Conservation (phyloP, 176 grass and related monocot species). For the Canna indica region DNA sequence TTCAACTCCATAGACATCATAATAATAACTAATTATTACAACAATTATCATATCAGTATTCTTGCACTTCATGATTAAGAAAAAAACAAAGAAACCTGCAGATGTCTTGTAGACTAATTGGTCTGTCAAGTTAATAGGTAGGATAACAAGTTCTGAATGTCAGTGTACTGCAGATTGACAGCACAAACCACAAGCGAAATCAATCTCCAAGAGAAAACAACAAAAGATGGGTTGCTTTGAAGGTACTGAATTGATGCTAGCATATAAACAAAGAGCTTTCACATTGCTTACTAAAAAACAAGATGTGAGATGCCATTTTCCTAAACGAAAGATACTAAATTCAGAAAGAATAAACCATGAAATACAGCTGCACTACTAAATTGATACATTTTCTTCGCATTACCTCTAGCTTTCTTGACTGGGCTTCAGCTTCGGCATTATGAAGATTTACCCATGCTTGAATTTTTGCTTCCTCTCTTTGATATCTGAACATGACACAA, state of each 20-base stretch:
- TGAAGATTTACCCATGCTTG: constrained; percentile 95
- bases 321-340: no score
- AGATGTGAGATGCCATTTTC: no score
- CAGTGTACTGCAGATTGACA: not conserved
- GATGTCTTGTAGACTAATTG: not conserved
- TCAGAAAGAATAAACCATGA: not conserved
- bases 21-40: no score
- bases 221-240: not conserved
- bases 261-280: not conserved
- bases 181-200: not conserved
- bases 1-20: not conserved
- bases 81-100: not conserved
- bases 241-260: not conserved
- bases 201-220: not conserved
- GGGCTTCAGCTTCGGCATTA: constrained; percentile 87
- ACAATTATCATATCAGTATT: no score
- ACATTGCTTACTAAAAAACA: not conserved
- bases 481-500: constrained; percentile 51
- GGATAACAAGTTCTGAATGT: not conserved
- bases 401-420: constrained; percentile 97
- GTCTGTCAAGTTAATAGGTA: not conserved
- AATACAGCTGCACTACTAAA: not conserved
- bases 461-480: constrained; percentile 94
- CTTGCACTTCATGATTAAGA: not conserved
- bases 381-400: not conserved